These are phyloP conservation scores for Neolentinus lepideus DNA, from an alignment of 1,284 basidiomycete species.

Conservation along the genomic window DNA sequence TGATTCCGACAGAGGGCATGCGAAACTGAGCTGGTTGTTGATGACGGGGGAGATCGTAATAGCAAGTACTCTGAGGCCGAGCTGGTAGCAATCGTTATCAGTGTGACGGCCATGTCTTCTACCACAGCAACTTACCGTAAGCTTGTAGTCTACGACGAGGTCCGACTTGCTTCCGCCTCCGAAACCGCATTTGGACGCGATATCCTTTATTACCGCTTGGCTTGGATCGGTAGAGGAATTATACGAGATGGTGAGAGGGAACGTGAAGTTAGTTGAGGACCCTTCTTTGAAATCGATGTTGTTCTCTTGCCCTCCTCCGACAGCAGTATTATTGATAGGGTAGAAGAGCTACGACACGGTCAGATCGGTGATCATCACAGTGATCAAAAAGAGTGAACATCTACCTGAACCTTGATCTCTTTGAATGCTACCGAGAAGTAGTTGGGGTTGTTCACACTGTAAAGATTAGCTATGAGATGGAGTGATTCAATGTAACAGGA, in stretches of 20 bases:
- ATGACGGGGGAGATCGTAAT: constrained; percentile 67
- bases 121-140: constrained; percentile 38
- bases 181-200: constrained; percentile 65
- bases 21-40: constrained; percentile 57
- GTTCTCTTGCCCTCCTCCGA: constrained; percentile 62
- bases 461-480: background rate
- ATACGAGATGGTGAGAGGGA: constrained; percentile 79
- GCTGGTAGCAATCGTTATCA: constrained; percentile 34
- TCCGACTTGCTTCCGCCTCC: constrained; percentile 34
- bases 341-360: constrained; percentile 52
- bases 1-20: constrained; percentile 48
- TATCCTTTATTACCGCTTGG: constrained; percentile 53
- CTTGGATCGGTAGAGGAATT: constrained; percentile 53
- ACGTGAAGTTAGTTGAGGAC: constrained; percentile 66
- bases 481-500: constrained; percentile 4
- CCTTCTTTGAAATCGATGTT: constrained; percentile 62
- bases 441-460: constrained; percentile 80
- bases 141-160: constrained; percentile 64
- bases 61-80: constrained; percentile 56
- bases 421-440: constrained; percentile 75
- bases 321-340: constrained; percentile 58
- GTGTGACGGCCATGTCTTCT: constrained; percentile 3
- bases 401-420: constrained; percentile 59
- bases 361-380: constrained; percentile 3
- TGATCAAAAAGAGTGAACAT: constrained; percentile 7